Conservation (phyloP, 768 basidiomycete genomes). For the Pleurotus tuoliensis region DNA sequence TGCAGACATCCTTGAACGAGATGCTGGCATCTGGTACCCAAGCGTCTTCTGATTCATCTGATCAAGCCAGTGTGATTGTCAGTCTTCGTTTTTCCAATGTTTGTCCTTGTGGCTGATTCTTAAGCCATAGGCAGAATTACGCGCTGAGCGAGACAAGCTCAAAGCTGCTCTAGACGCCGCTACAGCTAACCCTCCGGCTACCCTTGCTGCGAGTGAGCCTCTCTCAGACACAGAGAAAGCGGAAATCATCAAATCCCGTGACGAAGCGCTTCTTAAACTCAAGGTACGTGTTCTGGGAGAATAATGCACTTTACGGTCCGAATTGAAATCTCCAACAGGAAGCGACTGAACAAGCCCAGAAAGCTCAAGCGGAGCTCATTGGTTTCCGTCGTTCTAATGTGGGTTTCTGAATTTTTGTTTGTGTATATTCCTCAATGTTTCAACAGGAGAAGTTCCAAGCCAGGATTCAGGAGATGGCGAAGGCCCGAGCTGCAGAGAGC, state of each 20-base stretch:
- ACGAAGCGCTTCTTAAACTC: constrained; percentile 54
- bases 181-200: constrained; percentile 17
- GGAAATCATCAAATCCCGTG: constrained; percentile 52
- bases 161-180: constrained; percentile 36
- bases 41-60: constrained; percentile 6
- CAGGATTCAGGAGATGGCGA: constrained; percentile 49
- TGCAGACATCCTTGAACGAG: constrained; percentile 15
- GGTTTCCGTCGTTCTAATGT: constrained; percentile 39
- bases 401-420: constrained; percentile 7
- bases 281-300: constrained; percentile 35
- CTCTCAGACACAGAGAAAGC: constrained; percentile 60
- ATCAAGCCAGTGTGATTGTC: constrained; percentile 36
- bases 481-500: constrained; percentile 43
- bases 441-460: constrained; percentile 59
- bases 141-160: constrained; percentile 59
- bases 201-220: constrained; percentile 24
- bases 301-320: background rate
- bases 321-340: constrained; percentile 19
- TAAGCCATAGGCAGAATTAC: constrained; percentile 41
- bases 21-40: constrained; percentile 14
- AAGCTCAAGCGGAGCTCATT: constrained; percentile 39
- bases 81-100: constrained; percentile 10
- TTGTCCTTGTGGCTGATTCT: too few species aligned
- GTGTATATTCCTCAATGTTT: background rate
- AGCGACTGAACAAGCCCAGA: constrained; percentile 40